These are phyloP conservation scores for Aspergillus unguis DNA, from an alignment of 2,329 filamentous ascomycete species.

Conservation along the genomic window DNA sequence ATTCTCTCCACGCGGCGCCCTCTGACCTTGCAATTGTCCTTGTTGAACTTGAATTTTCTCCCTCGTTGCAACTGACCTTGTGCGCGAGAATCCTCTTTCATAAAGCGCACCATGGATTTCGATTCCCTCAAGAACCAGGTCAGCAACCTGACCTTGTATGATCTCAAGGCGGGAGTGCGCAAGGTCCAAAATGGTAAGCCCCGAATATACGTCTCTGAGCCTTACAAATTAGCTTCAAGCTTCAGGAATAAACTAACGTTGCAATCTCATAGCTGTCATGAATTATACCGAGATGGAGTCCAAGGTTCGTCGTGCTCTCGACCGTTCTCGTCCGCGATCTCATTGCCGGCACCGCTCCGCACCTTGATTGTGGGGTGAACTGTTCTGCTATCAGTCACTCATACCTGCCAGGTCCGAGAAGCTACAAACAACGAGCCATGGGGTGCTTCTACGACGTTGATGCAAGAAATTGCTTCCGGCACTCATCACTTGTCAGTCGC, in stretches of 20 bases:
- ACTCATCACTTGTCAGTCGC: slow-evolving; percentile 91
- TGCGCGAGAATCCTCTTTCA: slow-evolving; percentile 10
- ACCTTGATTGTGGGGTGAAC: slow-evolving; percentile 4
- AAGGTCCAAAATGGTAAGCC: slow-evolving; percentile 91
- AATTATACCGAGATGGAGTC: slow-evolving; percentile 94
- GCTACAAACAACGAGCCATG: slow-evolving; percentile 99
- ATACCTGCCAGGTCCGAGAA: slow-evolving; percentile 71
- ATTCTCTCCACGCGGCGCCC: slow-evolving; percentile 12
- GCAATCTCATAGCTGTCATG: slow-evolving; percentile 70
- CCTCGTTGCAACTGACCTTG: slow-evolving; percentile 9
- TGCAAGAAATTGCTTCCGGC: slow-evolving; percentile 97
- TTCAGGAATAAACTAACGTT: background rate
- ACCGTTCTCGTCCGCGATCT: slow-evolving; percentile 9
- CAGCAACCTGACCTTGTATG: slow-evolving; percentile 88
- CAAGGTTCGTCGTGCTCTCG: slow-evolving; percentile 47
- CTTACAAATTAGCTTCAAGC: background rate
- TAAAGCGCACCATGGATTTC: slow-evolving; percentile 67
- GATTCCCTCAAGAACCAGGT: slow-evolving; percentile 81
- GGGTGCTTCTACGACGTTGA: slow-evolving; percentile 77
- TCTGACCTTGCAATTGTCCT: slow-evolving; percentile 6
- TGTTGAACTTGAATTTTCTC: background rate
- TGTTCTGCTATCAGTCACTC: slow-evolving; percentile 14
- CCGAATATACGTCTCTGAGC: background rate
- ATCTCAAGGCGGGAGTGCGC: slow-evolving; percentile 88
- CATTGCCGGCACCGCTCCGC: slow-evolving; percentile 2